phyloP scores from a whole-genome alignment of 108 stramenopile species.

The Asterionellopsis glacialis region DNA sequence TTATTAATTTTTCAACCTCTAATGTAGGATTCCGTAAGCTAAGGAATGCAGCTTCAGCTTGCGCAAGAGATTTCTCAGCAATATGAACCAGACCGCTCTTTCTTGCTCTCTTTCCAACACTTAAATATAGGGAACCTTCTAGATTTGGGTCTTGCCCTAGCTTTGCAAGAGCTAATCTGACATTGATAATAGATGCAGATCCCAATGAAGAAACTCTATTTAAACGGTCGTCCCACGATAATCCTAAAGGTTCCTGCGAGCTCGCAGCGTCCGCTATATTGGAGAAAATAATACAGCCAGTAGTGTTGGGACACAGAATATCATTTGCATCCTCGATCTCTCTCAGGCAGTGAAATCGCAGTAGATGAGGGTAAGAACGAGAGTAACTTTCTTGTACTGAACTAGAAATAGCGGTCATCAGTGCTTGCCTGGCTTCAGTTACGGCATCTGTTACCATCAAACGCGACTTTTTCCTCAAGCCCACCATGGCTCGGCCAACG shows the following conservation, averaged over 20 bases:
- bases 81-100: slow-evolving; percentile 49
- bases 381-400: slow-evolving; percentile 74
- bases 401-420: slow-evolving; percentile 60
- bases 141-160: slow-evolving; percentile 43
- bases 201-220: slow-evolving; percentile 23
- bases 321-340: slow-evolving; percentile 63
- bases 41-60: slow-evolving; percentile 49
- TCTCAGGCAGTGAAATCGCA: slow-evolving; percentile 62
- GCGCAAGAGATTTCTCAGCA: slow-evolving; percentile 60
- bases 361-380: slow-evolving; percentile 56
- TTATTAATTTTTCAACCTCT: slow-evolving; percentile 11
- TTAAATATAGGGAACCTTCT: slow-evolving; percentile 70
- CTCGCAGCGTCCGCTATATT: slow-evolving; percentile 32
- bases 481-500: slow-evolving; percentile 62
- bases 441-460: slow-evolving; percentile 26
- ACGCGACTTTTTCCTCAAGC: slow-evolving; percentile 27
- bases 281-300: neutral
- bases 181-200: slow-evolving; percentile 41
- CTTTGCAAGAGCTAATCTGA: slow-evolving; percentile 66
- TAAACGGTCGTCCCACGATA: slow-evolving; percentile 45
- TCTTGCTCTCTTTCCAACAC: slow-evolving; percentile 61
- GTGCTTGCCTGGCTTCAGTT: slow-evolving; percentile 40
- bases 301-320: neutral
- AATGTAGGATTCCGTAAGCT: slow-evolving; percentile 11
- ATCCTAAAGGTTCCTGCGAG: slow-evolving; percentile 34